These are phyloP conservation scores for Rubroboletus satanas DNA, from an alignment of 768 basidiomycete species.

Conservation along the genomic window DNA sequence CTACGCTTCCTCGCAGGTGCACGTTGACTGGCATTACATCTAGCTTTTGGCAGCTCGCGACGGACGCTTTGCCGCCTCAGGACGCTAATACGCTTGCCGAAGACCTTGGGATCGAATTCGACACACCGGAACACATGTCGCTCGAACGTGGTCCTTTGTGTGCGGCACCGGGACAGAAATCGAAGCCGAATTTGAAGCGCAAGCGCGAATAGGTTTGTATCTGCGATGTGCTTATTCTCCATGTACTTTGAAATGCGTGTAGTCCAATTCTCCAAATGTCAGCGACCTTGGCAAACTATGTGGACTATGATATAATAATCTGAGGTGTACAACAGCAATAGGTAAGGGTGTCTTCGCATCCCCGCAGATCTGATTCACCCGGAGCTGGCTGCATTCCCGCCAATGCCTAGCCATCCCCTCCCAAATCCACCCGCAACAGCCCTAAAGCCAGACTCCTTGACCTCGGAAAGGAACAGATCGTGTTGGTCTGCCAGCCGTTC, in stretches of 20 bases:
- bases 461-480: constrained; percentile 73
- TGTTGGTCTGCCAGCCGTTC: constrained; percentile 79
- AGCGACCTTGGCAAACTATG: not conserved
- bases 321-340: not conserved
- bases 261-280: not conserved
- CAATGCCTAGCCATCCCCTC: constrained; percentile 49
- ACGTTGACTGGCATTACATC: not conserved
- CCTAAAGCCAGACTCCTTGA: constrained; percentile 64
- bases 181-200: constrained; percentile 44
- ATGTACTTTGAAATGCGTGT: not conserved
- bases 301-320: not conserved
- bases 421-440: constrained; percentile 70
- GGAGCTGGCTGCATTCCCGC: not conserved
- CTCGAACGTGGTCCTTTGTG: constrained; percentile 67
- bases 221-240: not conserved
- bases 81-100: constrained; percentile 65
- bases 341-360: not conserved
- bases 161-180: constrained; percentile 24
- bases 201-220: constrained; percentile 37
- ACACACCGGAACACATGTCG: constrained; percentile 63
- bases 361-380: not conserved
- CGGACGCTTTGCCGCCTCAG: constrained; percentile 63
- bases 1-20: not conserved
- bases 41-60: constrained; percentile 74
- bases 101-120: constrained; percentile 76